Evolutionary conservation across 495 filamentous ascomycete species (phyloP).

Genomic region (Tetracladium setigerum): DNA sequence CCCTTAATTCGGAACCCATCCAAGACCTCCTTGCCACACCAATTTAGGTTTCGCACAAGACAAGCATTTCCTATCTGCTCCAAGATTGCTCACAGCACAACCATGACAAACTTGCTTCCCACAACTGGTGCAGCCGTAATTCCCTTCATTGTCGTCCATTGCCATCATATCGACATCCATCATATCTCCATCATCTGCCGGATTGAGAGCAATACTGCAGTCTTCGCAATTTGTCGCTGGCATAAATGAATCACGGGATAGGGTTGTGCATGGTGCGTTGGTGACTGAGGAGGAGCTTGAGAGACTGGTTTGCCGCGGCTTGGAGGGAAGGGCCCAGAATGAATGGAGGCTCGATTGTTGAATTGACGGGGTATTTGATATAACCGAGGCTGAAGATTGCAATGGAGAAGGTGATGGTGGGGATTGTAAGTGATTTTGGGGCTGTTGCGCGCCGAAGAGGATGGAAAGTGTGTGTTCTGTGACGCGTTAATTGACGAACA

Average conservation of each 20-base stretch:
- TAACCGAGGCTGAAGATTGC: conserved; percentile 5
- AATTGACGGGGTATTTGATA: not conserved
- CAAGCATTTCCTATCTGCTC: conserved; percentile 16
- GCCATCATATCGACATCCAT: conserved; percentile 20
- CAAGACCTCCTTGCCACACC: conserved; percentile 4
- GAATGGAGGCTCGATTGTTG: conserved; percentile 21
- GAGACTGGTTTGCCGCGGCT: not conserved
- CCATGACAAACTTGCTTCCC: conserved; percentile 18
- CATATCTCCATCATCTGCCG: conserved; percentile 3
- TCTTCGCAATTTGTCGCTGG: conserved; percentile 18
- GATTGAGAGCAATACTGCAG: conserved; percentile 9
- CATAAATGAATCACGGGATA: conserved; percentile 1
- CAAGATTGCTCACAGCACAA: conserved; percentile 19
- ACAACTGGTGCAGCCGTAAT: conserved; percentile 12
- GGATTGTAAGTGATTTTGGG: conserved; percentile 2
- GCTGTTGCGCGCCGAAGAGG: conserved; percentile 18
- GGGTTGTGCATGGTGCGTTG: conserved; percentile 7
- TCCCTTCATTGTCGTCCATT: conserved; percentile 7
- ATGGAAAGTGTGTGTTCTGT: conserved; percentile 22
- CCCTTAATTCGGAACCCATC: not conserved
- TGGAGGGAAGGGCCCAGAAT: conserved; percentile 15
- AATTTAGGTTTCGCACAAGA: conserved; percentile 6
- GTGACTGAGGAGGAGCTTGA: not conserved
- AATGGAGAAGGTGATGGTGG: not conserved
- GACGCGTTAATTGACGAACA: conserved; percentile 2